A percentile compares a stretch with the other conserved stretches of the same genome.
Conservation (phyloP, 2,329 filamentous ascomycete species). For the Aspergillus tanneri region DNA sequence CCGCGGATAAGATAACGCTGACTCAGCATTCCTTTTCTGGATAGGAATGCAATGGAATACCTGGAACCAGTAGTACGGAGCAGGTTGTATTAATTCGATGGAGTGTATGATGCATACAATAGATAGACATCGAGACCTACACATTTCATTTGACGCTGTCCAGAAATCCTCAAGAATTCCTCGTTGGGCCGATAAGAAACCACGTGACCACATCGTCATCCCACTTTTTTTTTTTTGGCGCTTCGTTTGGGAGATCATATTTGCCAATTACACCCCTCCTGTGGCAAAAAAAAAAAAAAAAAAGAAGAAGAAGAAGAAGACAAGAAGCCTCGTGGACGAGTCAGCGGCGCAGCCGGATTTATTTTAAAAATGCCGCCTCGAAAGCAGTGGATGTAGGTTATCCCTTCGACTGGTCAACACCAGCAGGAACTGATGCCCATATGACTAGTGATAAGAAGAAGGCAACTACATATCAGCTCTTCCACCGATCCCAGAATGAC, state of each 20-base stretch:
- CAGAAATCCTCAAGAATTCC: no score
- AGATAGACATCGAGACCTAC: no score
- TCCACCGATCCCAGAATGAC: slow-evolving; percentile 95
- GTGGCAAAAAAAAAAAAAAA: background rate
- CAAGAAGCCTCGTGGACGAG: background rate
- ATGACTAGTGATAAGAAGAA: slow-evolving; percentile 75
- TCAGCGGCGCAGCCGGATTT: background rate
- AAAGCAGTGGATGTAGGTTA: slow-evolving; percentile 70
- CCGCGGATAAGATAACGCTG: slow-evolving; percentile 29
- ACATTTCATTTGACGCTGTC: no score
- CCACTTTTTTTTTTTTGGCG: slow-evolving; percentile 26
- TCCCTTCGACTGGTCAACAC: background rate
- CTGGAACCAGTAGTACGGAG: no score
- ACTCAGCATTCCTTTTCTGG: slow-evolving; percentile 22
- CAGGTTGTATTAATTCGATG: no score
- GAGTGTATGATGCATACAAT: no score
- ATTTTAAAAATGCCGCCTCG: slow-evolving; percentile 66
- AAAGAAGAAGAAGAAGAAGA: no score
- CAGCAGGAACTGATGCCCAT: background rate
- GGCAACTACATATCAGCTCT: slow-evolving; percentile 88
- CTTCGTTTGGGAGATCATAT: no score
- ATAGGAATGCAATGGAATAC: no score
- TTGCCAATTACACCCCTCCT: no score
- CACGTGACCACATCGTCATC: slow-evolving; percentile 30
- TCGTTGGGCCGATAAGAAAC: slow-evolving; percentile 25